These are phyloP conservation scores for Corniculantispora saksenae DNA, from an alignment of 2,329 filamentous ascomycete genomes.

Conservation along the genomic window DNA sequence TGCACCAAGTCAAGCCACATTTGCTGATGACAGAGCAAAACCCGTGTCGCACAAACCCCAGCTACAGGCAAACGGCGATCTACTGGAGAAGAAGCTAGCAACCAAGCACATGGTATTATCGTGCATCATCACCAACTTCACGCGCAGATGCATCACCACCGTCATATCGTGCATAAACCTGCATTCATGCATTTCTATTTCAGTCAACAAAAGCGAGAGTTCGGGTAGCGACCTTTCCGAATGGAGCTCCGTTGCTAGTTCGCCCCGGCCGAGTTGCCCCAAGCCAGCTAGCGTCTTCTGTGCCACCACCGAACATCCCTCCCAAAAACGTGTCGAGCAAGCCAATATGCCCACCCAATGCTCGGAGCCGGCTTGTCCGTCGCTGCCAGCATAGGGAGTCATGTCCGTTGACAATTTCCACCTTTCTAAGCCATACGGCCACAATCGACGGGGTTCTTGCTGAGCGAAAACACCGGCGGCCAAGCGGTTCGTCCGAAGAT, in stretches of 20 bases:
- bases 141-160: background rate
- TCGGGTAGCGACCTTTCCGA: background rate
- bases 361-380: background rate
- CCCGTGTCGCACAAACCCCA: background rate
- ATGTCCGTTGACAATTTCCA: slow-evolving; percentile 14
- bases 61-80: background rate
- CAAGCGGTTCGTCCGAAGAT: background rate
- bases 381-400: background rate
- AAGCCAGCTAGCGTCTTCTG: slow-evolving; percentile 13
- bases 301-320: background rate
- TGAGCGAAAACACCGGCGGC: background rate
- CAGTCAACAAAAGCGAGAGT: background rate
- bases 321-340: slow-evolving; percentile 2
- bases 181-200: background rate
- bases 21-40: background rate
- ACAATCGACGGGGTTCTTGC: background rate
- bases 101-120: background rate
- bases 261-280: background rate
- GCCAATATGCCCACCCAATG: background rate
- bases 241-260: background rate
- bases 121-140: background rate
- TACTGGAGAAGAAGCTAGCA: background rate
- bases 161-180: background rate
- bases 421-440: slow-evolving; percentile 4
- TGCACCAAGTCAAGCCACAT: background rate